Evolutionary conservation across 257 asterid species (phyloP).

Genomic region (Solanum megistacrolobum): DNA sequence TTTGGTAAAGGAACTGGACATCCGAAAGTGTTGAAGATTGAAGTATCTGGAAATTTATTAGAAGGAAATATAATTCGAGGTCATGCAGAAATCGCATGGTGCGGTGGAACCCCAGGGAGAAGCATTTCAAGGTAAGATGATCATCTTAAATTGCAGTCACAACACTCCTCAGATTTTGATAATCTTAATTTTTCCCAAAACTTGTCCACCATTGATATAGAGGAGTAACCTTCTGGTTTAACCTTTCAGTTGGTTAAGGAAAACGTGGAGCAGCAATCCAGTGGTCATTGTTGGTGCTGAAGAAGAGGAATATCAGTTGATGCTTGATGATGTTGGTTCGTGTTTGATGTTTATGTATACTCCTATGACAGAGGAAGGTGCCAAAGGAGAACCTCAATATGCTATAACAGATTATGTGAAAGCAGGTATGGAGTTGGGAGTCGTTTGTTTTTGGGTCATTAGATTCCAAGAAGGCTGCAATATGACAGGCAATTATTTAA

Average conservation of each 20-base stretch:
- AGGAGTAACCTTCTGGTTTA: constrained; percentile 6
- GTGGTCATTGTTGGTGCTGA: constrained; percentile 87
- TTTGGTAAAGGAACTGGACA: constrained; percentile 67
- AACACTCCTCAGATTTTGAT: not conserved
- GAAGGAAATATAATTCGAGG: constrained; percentile 81
- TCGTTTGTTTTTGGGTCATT: not conserved
- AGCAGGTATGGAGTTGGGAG: constrained; percentile 46
- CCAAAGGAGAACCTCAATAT: constrained; percentile 97
- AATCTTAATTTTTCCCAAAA: not conserved
- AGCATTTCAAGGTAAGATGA: constrained; percentile 81
- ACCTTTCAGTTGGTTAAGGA: constrained; percentile 73
- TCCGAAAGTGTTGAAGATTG: constrained; percentile 85
- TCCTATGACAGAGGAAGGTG: constrained; percentile 88
- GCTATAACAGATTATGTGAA: constrained; percentile 88
- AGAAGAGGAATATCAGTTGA: constrained; percentile 70
- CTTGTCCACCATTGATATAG: not conserved
- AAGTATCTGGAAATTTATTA: constrained; percentile 70
- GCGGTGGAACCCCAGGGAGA: constrained; percentile 94
- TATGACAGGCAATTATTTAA: not conserved
- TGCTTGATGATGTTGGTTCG: constrained; percentile 72
- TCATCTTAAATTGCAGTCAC: constrained; percentile 1
- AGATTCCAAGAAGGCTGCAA: not conserved
- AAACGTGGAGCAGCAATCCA: constrained; percentile 87
- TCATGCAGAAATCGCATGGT: constrained; percentile 84
- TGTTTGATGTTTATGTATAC: constrained; percentile 95